Conservation (phyloP, 208 protist species). For the Naegleria gruberi region DNA sequence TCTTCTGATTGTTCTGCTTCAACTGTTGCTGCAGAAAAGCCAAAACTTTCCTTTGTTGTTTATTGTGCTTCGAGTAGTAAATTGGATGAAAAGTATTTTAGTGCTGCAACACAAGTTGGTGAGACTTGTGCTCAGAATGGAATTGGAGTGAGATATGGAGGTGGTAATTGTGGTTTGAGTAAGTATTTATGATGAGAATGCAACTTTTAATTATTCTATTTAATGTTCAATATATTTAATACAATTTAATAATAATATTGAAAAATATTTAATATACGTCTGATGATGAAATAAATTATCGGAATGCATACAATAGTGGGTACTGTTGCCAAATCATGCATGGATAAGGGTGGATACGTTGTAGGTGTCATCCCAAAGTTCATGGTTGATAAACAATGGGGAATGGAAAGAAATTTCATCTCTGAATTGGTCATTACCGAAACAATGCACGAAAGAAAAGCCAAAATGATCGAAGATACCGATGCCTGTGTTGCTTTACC, state of each 20-base stretch:
- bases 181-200: too few species aligned
- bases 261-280: too few species aligned
- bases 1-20: too few species aligned
- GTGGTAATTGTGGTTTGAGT: not conserved
- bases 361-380: slow-evolving; percentile 11
- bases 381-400: not conserved
- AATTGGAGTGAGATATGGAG: not conserved
- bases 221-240: too few species aligned
- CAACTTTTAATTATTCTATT: too few species aligned
- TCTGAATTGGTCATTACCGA: slow-evolving; percentile 9
- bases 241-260: not conserved
- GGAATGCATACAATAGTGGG: not conserved
- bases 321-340: not conserved
- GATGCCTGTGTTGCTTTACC: slow-evolving; percentile 35
- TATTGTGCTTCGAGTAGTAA: not conserved
- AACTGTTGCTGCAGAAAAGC: too few species aligned
- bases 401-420: not conserved
- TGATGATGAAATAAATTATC: not conserved
- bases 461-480: not conserved
- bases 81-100: not conserved
- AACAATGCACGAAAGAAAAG: slow-evolving; percentile 31
- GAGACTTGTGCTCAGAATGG: not conserved
- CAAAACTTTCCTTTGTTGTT: not conserved
- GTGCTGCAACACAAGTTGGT: not conserved
- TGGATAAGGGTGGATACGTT: not conserved